Percentiles rank a stretch among this genome's conserved stretches.
Evolutionary conservation across 2,329 filamentous ascomycete species (phyloP).

Genomic region (Chaetomium strumarium): DNA sequence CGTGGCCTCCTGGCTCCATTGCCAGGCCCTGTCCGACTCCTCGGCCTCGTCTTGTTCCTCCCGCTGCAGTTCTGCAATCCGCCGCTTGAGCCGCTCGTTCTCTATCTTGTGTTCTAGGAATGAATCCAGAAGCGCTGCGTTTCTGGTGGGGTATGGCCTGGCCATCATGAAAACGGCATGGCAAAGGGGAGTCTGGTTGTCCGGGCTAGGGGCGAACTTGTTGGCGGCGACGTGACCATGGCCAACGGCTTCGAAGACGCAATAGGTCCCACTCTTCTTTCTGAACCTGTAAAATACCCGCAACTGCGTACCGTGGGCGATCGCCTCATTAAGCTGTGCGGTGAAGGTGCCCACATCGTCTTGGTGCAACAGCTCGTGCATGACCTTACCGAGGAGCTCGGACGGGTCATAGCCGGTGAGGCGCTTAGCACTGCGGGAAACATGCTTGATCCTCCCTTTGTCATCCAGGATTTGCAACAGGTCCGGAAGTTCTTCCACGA

Average conservation of each 20-base stretch:
- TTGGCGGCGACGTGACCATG: constrained; percentile 80
- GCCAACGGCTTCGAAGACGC: constrained; percentile 85
- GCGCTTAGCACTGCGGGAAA: constrained; percentile 69
- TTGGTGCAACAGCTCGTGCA: constrained; percentile 77
- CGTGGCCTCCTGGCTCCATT: constrained; percentile 53
- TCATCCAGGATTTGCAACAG: constrained; percentile 82
- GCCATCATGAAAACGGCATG: constrained; percentile 92
- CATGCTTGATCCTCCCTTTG: constrained; percentile 76
- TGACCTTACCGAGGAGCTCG: constrained; percentile 67
- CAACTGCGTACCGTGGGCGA: constrained; percentile 71
- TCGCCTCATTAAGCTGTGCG: constrained; percentile 83
- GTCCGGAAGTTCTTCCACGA: constrained; percentile 85
- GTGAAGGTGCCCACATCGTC: constrained; percentile 81
- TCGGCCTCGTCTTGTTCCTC: constrained; percentile 80
- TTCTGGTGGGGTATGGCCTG: constrained; percentile 82
- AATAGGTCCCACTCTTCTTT: constrained; percentile 63
- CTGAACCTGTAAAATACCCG: constrained; percentile 85
- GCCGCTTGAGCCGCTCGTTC: constrained; percentile 77
- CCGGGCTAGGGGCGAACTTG: constrained; percentile 55
- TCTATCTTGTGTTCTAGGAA: constrained; percentile 97
- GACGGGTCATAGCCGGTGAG: constrained; percentile 70
- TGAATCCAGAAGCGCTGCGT: constrained; percentile 77
- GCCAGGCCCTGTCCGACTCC: constrained; percentile 54
- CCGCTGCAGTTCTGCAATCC: constrained; percentile 75
- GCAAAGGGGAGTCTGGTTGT: constrained; percentile 65